Evolutionary conservation across 441 rosid genomes (phyloP), one percentile per base, ranked within the genome.

Genomic region (Raphanus hybrid): DNA sequence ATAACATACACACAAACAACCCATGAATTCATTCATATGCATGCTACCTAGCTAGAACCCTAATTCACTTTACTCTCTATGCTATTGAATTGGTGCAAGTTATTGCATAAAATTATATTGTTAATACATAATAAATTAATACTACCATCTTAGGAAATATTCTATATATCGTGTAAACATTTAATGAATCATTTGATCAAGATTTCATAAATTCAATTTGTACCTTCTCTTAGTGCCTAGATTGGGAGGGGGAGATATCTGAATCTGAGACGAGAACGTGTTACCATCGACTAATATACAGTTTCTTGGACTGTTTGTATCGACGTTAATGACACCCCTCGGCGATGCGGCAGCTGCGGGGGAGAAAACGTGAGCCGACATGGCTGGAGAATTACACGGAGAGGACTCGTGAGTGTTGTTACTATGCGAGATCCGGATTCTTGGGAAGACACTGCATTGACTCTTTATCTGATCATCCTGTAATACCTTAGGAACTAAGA

Each of bases 221-320:
- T 67, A 90, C 98, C 98, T 89, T 84, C 94, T 86, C 81, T 87
- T 89, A 67, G 82, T 81, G 26, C 87, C 93, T 84, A 90, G 87
- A 87, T 88, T 94, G 82, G 85, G 85, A 23, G 93, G 91, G 50
- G 96, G 81, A 67, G 96, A 85, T 50, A 94, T 92, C 97, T 92
- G 98, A 59, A 75, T 67, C 67, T 75, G 78, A 26, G 78, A 60
- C 1, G 73, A 60, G 34, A 67, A 39, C 32, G 82, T 48, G 69
- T 54, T 54, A 60, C 63, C 70, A 32, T 64, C 77, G 27, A 64
- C 50, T 26, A 74, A 11, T 48, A 72, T 8, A 52, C 77, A 52
- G 64, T 73, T 73, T 64, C 64, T 52, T 18, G 77, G 71, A 64
- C 71, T 75, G 50, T 75, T 59, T 15, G 26, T 27, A 75, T 39